Percentiles rank a stretch among this genome's conserved stretches.
phyloP scores from a whole-genome alignment of 108 stramenopile species.

The Licmophora abbreviata region DNA sequence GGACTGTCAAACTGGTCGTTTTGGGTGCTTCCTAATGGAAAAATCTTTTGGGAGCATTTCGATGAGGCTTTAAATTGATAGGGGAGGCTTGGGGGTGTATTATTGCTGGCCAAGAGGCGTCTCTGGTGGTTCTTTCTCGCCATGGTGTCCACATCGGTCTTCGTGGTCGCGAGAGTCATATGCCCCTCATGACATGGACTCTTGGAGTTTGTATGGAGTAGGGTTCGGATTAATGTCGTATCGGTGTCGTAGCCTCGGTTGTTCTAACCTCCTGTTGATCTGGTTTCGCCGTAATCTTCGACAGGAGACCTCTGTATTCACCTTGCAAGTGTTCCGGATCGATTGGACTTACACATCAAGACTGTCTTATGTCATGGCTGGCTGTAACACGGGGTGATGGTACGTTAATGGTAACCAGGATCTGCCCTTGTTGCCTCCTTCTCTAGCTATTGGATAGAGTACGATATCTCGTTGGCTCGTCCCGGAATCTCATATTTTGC shows the following conservation, averaged over 20 bases:
- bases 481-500: not conserved
- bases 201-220: not conserved
- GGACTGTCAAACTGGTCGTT: not conserved
- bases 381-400: slow-evolving; percentile 65
- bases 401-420: too few species aligned
- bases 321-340: slow-evolving; percentile 90
- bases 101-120: not conserved
- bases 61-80: not conserved
- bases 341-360: slow-evolving; percentile 87
- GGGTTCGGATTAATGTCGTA: not conserved
- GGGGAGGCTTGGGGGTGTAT: not conserved
- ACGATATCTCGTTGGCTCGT: not conserved
- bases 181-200: not conserved
- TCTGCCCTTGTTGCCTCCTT: slow-evolving; percentile 2
- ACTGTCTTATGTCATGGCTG: slow-evolving; percentile 85
- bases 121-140: not conserved
- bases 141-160: not conserved
- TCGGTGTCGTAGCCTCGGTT: not conserved
- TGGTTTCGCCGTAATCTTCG: not conserved
- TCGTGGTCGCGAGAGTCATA: not conserved
- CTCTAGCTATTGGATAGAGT: not conserved
- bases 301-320: slow-evolving; percentile 61
- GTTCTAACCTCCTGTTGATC: not conserved
- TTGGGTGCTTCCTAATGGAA: not conserved
- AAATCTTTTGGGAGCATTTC: not conserved